Evolutionary conservation across 768 basidiomycete genomes (phyloP), one percentile per base, ranked within the genome.

Genomic region (Trichaptum fuscoviolaceum): DNA sequence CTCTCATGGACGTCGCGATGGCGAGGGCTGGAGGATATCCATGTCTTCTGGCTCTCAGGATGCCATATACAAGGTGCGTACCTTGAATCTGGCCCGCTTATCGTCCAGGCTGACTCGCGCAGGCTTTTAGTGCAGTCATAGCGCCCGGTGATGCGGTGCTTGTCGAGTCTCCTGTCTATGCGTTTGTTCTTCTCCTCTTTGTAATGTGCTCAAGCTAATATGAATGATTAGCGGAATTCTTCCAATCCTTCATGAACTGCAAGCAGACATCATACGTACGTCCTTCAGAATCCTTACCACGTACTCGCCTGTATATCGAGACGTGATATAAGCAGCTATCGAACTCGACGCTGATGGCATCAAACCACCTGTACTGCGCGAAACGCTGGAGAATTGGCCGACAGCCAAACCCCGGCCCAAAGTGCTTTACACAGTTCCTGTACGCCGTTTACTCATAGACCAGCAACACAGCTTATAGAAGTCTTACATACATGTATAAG

Each of bases 1-100:
- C 10, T 80, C 81, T 52, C 96, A 99, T 71, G 85, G 84, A 4
- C 81, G 93, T 61, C 80, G 81, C 62, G 74, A 71, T 57, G 83
- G 80, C 1, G 86, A 85, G 70, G 88, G 87, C 8, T 99, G 95
- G 95, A 79, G 80, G 58, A 75, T 95, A 12, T 87, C 85, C 57
- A 78, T 96, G 10, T 93, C 95, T 1, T 82, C 83, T 52, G 96
- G 96, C 10, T 92, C 92, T 58, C 96, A 97, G 77, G 95, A 96
- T 80, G 74, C 94, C 69, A 85, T 98, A 63, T 90, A 83, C 79
- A 97, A 96, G 84, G 93, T 91, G 64, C 4, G 79, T 69, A 0
- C 15, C 35, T 66, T 66, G 58, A 57, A 27, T 30, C 35, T 64
- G 27, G 20, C 36, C 64, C 35, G 18, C 36, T 12, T 10, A 15